Evolutionary conservation across 768 basidiomycete genomes (phyloP).

Genomic region (Dacryopinax primogenitus): DNA sequence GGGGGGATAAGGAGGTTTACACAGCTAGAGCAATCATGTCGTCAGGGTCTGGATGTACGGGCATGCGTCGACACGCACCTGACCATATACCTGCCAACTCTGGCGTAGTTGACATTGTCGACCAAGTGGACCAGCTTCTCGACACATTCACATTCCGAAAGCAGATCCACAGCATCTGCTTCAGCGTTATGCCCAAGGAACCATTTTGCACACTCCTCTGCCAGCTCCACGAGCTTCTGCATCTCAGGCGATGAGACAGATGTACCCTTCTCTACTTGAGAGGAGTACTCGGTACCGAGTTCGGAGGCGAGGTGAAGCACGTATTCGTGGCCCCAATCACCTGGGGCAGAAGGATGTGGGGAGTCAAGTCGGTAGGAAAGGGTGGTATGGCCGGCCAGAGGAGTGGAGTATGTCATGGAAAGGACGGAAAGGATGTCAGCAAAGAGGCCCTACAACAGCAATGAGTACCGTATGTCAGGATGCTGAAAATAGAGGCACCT

Average conservation of each 20-base stretch:
- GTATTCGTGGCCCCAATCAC: conserved; percentile 99
- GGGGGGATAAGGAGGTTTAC: conserved; percentile 83
- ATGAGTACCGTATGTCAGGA: background rate
- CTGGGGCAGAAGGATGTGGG: conserved; percentile 68
- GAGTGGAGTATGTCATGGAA: conserved; percentile 88
- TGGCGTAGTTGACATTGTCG: conserved; percentile 72
- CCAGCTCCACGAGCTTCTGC: conserved; percentile 47
- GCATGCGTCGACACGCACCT: conserved; percentile 38
- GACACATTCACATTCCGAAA: conserved; percentile 87
- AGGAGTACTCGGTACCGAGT: conserved; percentile 80
- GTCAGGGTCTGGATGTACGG: background rate
- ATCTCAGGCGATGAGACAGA: conserved; percentile 14
- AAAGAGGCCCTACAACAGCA: conserved; percentile 58
- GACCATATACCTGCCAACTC: conserved; percentile 95
- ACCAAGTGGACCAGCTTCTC: conserved; percentile 62
- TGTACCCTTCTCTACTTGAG: conserved; percentile 47
- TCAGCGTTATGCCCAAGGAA: conserved; percentile 89
- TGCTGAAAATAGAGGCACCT: conserved; percentile 33
- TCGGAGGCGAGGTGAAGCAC: conserved; percentile 94
- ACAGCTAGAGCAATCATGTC: conserved; percentile 37
- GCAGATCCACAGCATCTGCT: conserved; percentile 90
- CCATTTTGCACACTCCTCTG: conserved; percentile 76
- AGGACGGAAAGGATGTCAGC: conserved; percentile 95
- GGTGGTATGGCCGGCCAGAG: conserved; percentile 53
- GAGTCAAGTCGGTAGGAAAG: conserved; percentile 83